Conservation (phyloP, 805 yeast genomes). For the Schwanniomyces polymorphus region DNA sequence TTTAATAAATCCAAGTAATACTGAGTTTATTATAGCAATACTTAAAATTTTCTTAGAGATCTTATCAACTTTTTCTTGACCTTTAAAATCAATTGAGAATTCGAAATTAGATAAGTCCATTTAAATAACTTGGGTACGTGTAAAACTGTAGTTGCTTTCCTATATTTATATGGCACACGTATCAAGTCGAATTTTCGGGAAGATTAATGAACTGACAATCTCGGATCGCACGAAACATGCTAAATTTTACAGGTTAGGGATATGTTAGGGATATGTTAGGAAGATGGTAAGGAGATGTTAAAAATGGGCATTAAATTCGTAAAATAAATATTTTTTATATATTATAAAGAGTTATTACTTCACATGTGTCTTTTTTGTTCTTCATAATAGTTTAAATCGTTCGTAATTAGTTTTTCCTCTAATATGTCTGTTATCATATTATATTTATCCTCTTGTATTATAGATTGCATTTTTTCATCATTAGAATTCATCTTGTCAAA, state of each 20-base stretch:
- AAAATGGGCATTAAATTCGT: slow-evolving; percentile 8
- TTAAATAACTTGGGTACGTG: neutral
- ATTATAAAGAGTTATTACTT: slow-evolving; percentile 1
- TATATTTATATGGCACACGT: neutral
- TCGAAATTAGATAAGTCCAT: slow-evolving; percentile 16
- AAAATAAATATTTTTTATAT: neutral
- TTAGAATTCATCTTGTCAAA: slow-evolving; percentile 17
- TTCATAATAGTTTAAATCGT: slow-evolving; percentile 35
- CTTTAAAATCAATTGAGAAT: slow-evolving; percentile 51
- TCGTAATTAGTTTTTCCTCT: slow-evolving; percentile 39
- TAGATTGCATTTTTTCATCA: slow-evolving; percentile 18
- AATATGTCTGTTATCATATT: slow-evolving; percentile 40
- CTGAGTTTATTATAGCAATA: slow-evolving; percentile 36
- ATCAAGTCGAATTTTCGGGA: neutral
- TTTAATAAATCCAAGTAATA: slow-evolving; percentile 47
- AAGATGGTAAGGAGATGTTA: too few relatives aligned
- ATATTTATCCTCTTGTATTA: slow-evolving; percentile 36
- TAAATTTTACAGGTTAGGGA: neutral
- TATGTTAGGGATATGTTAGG: neutral
- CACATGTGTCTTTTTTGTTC: slow-evolving; percentile 5
- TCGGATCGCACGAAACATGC: neutral
- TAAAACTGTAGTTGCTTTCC: neutral
- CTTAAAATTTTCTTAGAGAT: slow-evolving; percentile 23
- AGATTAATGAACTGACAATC: neutral
- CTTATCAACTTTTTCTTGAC: slow-evolving; percentile 47